Conservation (phyloP, 306 rosid species). For the Mucuna pruriens region DNA sequence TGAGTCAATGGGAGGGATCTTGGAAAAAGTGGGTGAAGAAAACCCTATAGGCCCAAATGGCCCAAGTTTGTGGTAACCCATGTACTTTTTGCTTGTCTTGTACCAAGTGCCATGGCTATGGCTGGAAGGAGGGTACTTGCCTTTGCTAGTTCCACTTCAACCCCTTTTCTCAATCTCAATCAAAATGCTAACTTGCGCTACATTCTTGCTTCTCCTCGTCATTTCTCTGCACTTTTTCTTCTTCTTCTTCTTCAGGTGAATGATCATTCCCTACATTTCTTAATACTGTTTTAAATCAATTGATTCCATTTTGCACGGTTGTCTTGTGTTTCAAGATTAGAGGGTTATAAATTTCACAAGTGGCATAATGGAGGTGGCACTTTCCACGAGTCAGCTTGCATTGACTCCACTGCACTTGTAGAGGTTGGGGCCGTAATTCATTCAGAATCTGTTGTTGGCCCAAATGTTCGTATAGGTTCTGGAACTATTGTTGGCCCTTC, state of each 20-base stretch:
- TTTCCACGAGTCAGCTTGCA: slow-evolving; percentile 67
- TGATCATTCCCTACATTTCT: neutral
- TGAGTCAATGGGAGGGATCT: no score
- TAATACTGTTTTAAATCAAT: neutral
- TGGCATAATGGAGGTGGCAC: slow-evolving; percentile 90
- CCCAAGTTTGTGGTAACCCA: no score
- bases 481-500: slow-evolving; percentile 85
- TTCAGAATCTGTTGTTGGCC: slow-evolving; percentile 63
- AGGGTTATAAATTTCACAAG: slow-evolving; percentile 50
- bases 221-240: slow-evolving; percentile 18
- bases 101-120: slow-evolving; percentile 25
- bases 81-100: neutral
- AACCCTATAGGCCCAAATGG: no score
- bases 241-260: slow-evolving; percentile 38
- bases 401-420: slow-evolving; percentile 70
- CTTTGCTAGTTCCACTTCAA: slow-evolving; percentile 37
- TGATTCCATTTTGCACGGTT: slow-evolving; percentile 28
- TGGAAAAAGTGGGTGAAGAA: no score
- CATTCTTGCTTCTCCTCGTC: slow-evolving; percentile 7
- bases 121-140: slow-evolving; percentile 49
- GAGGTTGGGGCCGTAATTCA: slow-evolving; percentile 84
- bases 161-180: slow-evolving; percentile 21
- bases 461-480: slow-evolving; percentile 65
- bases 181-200: slow-evolving; percentile 12
- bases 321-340: slow-evolving; percentile 58